Evolutionary conservation across 1,284 basidiomycete genomes (phyloP), one percentile per base, ranked within the genome.

Genomic region (Puccinia novopanici): DNA sequence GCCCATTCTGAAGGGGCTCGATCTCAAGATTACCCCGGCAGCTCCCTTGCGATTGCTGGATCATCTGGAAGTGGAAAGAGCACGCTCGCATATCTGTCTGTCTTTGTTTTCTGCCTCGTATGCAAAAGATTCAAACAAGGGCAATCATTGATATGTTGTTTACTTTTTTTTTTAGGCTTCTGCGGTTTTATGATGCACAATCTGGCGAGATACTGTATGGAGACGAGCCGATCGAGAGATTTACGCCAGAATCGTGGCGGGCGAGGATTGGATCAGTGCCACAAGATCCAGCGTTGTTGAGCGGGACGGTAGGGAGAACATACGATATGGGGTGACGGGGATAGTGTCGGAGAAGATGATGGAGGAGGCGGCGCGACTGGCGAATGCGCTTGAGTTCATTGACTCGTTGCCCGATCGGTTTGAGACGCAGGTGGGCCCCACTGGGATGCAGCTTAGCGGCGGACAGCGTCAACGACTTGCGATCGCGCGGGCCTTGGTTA

Each of bases 131-230:
- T 40, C 81, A 85, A 48, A 52, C 4, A 17, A 52, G 9, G 50
- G 12, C 10, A 22, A 52, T 52, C 30, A 83, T 83, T n/a, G 82
- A 84, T 24, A 81, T 82, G 54, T 75, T 84, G n/a, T 82, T 82
- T 73, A 74, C 82, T 73, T 82, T 84, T 85, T 27, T 84, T 85
- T 15, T 83, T 92, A 88, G 98, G 10, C 89, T 99, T 71, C 88
- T 96, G 82, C 89, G 95, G 71, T 98, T 93, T 87, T 99, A 99
- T 86, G 95, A 98, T 85, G 95, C 96, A 0, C 88, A 91, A 37
- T 86, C 88, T 50, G 97, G 97, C 0, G 90, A n/a, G 2, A 40
- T 27, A 48, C 85, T 71, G 0, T 82, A 90, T 75, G 84, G 84
- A 17, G 83, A 84, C 48, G 83, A 85, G n/a, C 92, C 95, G 85